phyloP scores from a whole-genome alignment of 371 early-diverging fungal species.

The Mortierella sp. region DNA sequence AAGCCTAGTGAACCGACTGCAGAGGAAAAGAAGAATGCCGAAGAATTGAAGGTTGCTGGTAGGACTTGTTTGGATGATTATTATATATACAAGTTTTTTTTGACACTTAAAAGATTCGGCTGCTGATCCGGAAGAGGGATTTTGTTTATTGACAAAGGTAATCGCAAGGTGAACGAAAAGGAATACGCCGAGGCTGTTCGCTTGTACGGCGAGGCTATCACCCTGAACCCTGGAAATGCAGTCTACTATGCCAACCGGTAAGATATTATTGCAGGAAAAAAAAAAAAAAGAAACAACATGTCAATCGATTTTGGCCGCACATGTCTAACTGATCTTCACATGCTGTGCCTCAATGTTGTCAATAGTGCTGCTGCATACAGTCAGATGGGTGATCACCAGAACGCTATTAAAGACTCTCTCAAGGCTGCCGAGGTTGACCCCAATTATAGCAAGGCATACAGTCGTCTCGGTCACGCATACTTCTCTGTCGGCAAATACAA shows the following conservation, averaged over 20 bases:
- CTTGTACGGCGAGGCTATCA: slow-evolving; percentile 93
- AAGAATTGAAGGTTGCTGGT: slow-evolving; percentile 85
- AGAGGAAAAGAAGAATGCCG: slow-evolving; percentile 84
- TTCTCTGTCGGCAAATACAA: slow-evolving; percentile 86
- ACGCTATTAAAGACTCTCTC: slow-evolving; percentile 90
- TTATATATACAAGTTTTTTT: background rate
- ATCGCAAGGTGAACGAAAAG: slow-evolving; percentile 84
- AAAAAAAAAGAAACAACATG: background rate
- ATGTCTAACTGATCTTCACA: background rate
- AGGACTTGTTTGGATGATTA: slow-evolving; percentile 15
- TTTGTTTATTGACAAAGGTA: slow-evolving; percentile 62
- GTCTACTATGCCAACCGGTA: slow-evolving; percentile 97
- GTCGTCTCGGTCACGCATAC: slow-evolving; percentile 93
- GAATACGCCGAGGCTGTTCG: slow-evolving; percentile 89
- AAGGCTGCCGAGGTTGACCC: slow-evolving; percentile 89
- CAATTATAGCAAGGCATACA: slow-evolving; percentile 92
- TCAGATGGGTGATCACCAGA: slow-evolving; percentile 87
- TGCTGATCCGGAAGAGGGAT: background rate
- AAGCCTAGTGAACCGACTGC: slow-evolving; percentile 55
- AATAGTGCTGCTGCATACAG: slow-evolving; percentile 94
- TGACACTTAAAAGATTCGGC: background rate
- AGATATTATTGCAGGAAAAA: background rate
- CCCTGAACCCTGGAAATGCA: slow-evolving; percentile 83
- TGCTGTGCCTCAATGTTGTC: background rate
- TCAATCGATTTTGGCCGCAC: background rate